Percentiles rank a stretch among this genome's conserved stretches.
These are phyloP conservation scores for Colletotrichum godetiae DNA, from an alignment of 2,329 filamentous ascomycete species.

Conservation along the genomic window DNA sequence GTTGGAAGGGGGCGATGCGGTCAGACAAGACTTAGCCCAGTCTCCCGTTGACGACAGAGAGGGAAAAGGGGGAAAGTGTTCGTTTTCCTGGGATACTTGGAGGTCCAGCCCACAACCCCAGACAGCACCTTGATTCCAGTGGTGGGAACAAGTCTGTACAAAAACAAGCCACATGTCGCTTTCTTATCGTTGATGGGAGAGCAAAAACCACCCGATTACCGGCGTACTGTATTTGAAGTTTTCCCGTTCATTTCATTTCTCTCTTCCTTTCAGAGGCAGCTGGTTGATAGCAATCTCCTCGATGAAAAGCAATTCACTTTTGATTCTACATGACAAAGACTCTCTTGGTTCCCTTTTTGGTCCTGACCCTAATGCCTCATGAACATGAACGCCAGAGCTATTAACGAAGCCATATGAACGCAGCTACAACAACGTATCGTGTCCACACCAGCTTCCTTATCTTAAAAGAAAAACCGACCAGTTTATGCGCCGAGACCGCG, in stretches of 20 bases:
- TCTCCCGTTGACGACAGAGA: background rate
- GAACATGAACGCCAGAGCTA: slow-evolving; percentile 18
- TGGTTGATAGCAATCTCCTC: background rate
- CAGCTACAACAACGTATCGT: slow-evolving; percentile 21
- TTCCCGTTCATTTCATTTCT: background rate
- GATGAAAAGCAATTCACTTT: slow-evolving; percentile 18
- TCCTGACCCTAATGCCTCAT: background rate
- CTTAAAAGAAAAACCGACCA: background rate
- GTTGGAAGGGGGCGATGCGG: background rate
- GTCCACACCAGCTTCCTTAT: background rate
- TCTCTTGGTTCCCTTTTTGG: slow-evolving; percentile 1
- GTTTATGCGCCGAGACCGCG: slow-evolving; percentile 64
- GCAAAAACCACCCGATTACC: slow-evolving; percentile 12
- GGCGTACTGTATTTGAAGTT: slow-evolving; percentile 19
- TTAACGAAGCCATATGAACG: background rate
- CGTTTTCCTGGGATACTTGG: slow-evolving; percentile 7
- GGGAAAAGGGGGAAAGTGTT: background rate
- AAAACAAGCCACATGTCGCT: slow-evolving; percentile 9
- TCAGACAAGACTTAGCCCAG: background rate
- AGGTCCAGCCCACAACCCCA: background rate
- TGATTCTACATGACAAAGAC: slow-evolving; percentile 17
- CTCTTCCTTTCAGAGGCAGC: background rate
- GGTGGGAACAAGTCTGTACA: slow-evolving; percentile 19
- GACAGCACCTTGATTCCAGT: background rate
- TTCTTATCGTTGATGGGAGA: slow-evolving; percentile 8